phyloP scores from a whole-genome alignment of 2,329 filamentous ascomycete species.

The Venturia oleaginea region DNA sequence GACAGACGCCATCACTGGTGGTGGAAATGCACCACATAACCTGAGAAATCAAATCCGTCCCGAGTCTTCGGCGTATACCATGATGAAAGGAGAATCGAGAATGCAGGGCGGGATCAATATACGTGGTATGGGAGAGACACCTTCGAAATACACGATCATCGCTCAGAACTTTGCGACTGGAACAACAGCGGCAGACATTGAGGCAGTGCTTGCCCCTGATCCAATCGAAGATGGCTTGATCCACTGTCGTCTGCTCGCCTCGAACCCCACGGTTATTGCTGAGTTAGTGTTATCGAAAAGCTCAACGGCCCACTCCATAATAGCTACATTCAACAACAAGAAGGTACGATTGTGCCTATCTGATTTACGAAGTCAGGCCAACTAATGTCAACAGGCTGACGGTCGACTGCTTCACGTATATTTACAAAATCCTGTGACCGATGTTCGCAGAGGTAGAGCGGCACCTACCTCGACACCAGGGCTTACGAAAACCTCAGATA shows the following conservation, averaged over 20 bases:
- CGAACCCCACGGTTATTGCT: conserved; percentile 62
- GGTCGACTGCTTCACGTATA: conserved; percentile 66
- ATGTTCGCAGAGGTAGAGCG: background rate
- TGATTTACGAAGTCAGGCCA: background rate
- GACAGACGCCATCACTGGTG: conserved; percentile 5
- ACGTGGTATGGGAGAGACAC: conserved; percentile 53
- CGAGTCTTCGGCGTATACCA: conserved; percentile 12
- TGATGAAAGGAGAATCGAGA: conserved; percentile 25
- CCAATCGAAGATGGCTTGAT: conserved; percentile 32
- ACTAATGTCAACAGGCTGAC: conserved; percentile 50
- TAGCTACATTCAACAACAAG: conserved; percentile 69
- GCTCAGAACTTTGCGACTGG: conserved; percentile 76
- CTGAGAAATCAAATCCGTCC: conserved; percentile 32
- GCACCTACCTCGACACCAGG: background rate
- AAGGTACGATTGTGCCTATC: conserved; percentile 44
- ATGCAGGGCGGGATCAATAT: conserved; percentile 57
- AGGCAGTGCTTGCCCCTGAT: conserved; percentile 67
- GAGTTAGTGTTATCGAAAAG: conserved; percentile 67
- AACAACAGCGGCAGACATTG: conserved; percentile 73
- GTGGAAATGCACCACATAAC: conserved; percentile 5
- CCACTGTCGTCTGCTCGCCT: conserved; percentile 59
- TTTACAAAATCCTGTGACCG: conserved; percentile 41
- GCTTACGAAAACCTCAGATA: conserved; percentile 15
- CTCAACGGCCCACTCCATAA: conserved; percentile 64
- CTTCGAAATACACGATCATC: conserved; percentile 55